phyloP scores from a whole-genome alignment of 164 flowering plant genomes.

The Malania oleifera region DNA sequence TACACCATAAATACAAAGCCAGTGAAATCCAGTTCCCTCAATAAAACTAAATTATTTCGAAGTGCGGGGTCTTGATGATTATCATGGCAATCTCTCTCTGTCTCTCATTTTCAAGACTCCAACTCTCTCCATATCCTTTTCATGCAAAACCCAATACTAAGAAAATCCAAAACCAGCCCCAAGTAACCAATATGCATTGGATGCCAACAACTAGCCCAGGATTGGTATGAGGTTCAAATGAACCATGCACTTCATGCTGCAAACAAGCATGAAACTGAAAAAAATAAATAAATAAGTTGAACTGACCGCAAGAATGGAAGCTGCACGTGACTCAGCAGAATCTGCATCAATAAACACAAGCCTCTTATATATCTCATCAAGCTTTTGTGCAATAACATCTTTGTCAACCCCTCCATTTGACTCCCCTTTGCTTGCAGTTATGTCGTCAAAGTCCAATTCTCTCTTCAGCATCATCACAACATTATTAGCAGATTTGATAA shows the following conservation, averaged over 20 bases:
- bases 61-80: too few relatives aligned
- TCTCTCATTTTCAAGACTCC: too few relatives aligned
- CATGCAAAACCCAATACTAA: too few relatives aligned
- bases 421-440: slow-evolving; percentile 29
- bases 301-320: slow-evolving; percentile 95
- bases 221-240: not conserved
- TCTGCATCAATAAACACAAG: slow-evolving; percentile 87
- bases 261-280: not conserved
- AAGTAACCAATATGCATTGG: not conserved
- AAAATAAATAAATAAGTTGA: not conserved
- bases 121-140: too few relatives aligned
- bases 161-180: too few relatives aligned
- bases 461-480: slow-evolving; percentile 41
- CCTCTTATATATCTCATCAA: slow-evolving; percentile 83
- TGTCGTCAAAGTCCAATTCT: slow-evolving; percentile 53
- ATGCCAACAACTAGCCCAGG: too few relatives aligned
- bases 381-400: slow-evolving; percentile 57
- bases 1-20: too few relatives aligned
- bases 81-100: too few relatives aligned
- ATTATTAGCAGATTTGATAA: slow-evolving; percentile 11
- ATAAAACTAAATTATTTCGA: too few relatives aligned
- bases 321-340: slow-evolving; percentile 94
- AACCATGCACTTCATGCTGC: not conserved
- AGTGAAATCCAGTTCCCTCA: too few relatives aligned
- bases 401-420: slow-evolving; percentile 39